Evolutionary conservation across 2,329 filamentous ascomycete genomes (phyloP), one percentile per base, ranked within the genome.

Genomic region (Aurifilum marmelostoma): DNA sequence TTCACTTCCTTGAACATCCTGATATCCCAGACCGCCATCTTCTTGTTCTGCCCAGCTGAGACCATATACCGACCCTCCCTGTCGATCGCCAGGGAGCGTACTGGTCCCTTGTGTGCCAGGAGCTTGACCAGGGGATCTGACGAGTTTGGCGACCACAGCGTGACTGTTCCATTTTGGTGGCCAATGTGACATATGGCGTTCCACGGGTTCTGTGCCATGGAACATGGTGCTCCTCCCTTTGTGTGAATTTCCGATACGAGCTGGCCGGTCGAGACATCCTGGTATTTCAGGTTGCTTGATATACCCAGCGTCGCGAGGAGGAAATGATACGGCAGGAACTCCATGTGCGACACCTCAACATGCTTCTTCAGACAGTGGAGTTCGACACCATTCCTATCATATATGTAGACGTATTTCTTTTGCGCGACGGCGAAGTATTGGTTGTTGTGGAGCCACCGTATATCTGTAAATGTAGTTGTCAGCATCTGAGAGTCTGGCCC

Each of bases 381-480:
- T 81, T 99, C 96, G 27, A 97, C 92, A 65, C 96, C 96, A 68
- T 92, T 88, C 68, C 89, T 86, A 76, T 97, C 96, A 83, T 99
- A 99, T 73, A 99, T 97, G 82, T 97, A 99, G 72, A 96, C 92
- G 74, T 96, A 91, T 81, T 95, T 96, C 84, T 97, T 97, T 81
- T 99, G 95, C 59, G 96, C 94, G 16, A 97, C 93, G 0, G 95
- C 95, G 80, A 98, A 97, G 80, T 89, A 92, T 74, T 97, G 93
- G 79, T 96, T 94, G 78, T 97, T 97, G 81, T 97, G 94, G 75
- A 98, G 85, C 92, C 94, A 99, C 77, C 90, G 91, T 34, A 91
- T 91, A 80, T 97, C 95, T 70, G 66, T 2, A 32, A 5, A 12
- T n/a, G 24, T 6, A 50, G 9, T n/a, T 16, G 27, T 70, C 18